Evolutionary conservation across 331 rosid species (phyloP), one percentile per base, ranked within the genome.

Genomic region (Saraca asoca): DNA sequence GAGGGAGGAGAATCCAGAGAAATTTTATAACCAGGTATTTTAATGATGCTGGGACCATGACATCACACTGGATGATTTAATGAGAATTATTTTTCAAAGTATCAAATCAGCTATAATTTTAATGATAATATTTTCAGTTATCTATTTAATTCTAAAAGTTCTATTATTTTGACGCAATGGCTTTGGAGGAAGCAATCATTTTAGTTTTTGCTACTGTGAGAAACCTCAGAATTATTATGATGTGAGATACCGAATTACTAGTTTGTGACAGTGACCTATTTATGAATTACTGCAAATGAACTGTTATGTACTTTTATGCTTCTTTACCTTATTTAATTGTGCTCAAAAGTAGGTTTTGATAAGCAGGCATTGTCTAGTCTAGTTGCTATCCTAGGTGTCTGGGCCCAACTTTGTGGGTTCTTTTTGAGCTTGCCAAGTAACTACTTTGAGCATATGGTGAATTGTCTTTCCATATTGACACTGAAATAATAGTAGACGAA

Each of bases 1-100:
- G 54, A 90, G 99, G 55, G 99, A 94, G 81, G 99, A 94, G 77
- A 94, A 94, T 80, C 99, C 99, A n/a, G 99, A 90, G 46, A 94
- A 88, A 81, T 94, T 94, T 67, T 94, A 88, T 76, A 94, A 94
- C 78, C 99, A 94, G 99, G 99, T 94, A 24, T 24, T 24, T 24
- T 24, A 24, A 24, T 49, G 53, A 20, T 45, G 61, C 62, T 33
- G 20, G 24, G 57, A 44, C 44, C 29, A 35, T 44, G 60, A 61
- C 42, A 1, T 20, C 37, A 7, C 7, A 7, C 58, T 35, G 10
- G 58, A 16, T 15, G 51, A 48, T 48, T 37, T n/a, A 35, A 12
- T 45, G 31, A 24, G 31, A 24, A 1, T 24, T 24, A 24, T 20
- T 46, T 24, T 61, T 68, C n/a, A 60, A 51, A 11, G 1, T 42